A percentile compares a stretch with the other conserved stretches of the same genome.
phyloP scores from a whole-genome alignment of 768 basidiomycete genomes.

The Amanita polypyramis region DNA sequence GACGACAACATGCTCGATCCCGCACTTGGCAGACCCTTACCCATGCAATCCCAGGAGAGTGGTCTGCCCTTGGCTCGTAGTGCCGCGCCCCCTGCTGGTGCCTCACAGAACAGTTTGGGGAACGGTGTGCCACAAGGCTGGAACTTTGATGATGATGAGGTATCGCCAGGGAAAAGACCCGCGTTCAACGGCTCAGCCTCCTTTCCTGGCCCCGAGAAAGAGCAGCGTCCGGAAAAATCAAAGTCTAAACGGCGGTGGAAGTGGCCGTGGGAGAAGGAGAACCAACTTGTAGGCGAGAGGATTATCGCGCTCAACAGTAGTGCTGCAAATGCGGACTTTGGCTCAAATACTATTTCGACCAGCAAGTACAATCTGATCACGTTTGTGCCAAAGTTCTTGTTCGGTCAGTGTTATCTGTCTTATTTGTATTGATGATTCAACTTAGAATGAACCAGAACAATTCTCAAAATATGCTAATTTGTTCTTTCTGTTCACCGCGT shows the following conservation, averaged over 20 bases:
- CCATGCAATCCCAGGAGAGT: constrained; percentile 44
- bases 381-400: constrained; percentile 89
- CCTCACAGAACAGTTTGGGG: constrained; percentile 35
- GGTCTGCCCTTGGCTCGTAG: constrained; percentile 46
- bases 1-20: constrained; percentile 64
- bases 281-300: constrained; percentile 60
- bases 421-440: neutral
- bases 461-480: constrained; percentile 98
- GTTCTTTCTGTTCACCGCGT: constrained; percentile 97
- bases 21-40: constrained; percentile 43
- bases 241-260: constrained; percentile 39
- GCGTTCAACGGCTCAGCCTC: constrained; percentile 34
- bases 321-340: constrained; percentile 52
- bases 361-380: constrained; percentile 88
- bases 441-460: constrained; percentile 53
- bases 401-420: constrained; percentile 42
- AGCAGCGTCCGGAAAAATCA: constrained; percentile 12
- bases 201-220: constrained; percentile 22
- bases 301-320: constrained; percentile 77
- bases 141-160: constrained; percentile 63
- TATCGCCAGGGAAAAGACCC: constrained; percentile 25
- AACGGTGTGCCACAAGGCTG: constrained; percentile 53
- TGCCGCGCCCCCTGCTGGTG: constrained; percentile 54
- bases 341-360: constrained; percentile 81
- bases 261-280: constrained; percentile 78